A percentile compares a stretch with the other conserved stretches of the same genome.
These are phyloP conservation scores for Prunus dulcis DNA, from an alignment of 306 rosid species.

Conservation along the genomic window DNA sequence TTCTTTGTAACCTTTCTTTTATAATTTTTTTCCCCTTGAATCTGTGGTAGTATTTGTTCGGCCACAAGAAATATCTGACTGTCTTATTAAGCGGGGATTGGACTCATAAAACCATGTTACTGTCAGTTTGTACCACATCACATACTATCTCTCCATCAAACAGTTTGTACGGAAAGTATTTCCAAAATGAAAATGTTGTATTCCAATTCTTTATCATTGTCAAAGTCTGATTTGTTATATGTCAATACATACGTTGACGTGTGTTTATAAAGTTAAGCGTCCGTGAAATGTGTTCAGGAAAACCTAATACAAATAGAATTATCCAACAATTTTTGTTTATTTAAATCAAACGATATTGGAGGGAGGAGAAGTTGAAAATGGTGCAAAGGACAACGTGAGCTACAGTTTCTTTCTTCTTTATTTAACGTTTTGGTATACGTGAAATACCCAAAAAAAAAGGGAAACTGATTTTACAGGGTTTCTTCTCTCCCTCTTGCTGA, in stretches of 20 bases:
- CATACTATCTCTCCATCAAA: background rate
- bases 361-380: no score
- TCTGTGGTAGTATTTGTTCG: slow-evolving; percentile 6
- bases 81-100: background rate
- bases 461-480: no score
- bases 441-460: no score
- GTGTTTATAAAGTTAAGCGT: background rate
- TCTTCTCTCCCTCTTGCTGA: no score
- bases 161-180: background rate
- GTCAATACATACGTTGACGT: background rate
- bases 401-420: no score
- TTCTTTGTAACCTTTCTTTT: background rate
- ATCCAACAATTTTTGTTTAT: no score
- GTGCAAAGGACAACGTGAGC: no score
- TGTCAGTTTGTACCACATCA: background rate
- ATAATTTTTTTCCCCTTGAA: background rate
- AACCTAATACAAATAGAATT: no score
- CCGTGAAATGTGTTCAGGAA: no score
- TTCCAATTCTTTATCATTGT: background rate
- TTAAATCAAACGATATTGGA: no score
- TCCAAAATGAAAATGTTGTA: background rate
- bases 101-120: background rate
- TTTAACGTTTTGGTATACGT: no score
- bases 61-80: background rate
- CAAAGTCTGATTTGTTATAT: background rate